Evolutionary conservation across 2,329 filamentous ascomycete genomes (phyloP), one percentile per base, ranked within the genome.

Genomic region (Xylariaceae sp.): DNA sequence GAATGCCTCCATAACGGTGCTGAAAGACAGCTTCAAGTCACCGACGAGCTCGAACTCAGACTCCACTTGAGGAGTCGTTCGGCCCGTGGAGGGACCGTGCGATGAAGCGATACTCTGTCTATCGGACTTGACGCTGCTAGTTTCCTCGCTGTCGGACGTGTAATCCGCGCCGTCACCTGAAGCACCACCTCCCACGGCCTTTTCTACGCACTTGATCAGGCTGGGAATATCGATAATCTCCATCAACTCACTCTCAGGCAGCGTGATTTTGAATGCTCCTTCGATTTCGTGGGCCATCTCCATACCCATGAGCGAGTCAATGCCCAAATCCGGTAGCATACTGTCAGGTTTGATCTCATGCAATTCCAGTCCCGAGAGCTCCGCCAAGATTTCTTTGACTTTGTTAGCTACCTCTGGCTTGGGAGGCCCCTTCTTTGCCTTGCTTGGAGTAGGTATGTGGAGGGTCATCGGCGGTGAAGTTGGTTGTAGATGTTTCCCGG

Each of bases 291-390:
- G 69, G 0, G 68, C 72, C 45, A 82, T 60, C 61, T 82, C 79
- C 75, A 80, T 81, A 0, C 72, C 76, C 73, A 80, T 77, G 0
- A 82, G 69, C 0, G 79, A 82, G 64, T 82, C 79, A 28, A 82
- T 79, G 1, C 79, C 79, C 2, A 81, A 53, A 34, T 80, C 76
- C 6, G 69, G 72, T n/a, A 81, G 69, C 14, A 70, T 59, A 6
- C 65, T 65, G 16, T 75, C 71, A 14, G 26, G 16, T 11, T 49
- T 46, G 16, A 58, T 58, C 19, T 58, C 56, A 14, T 54, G 23
- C 33, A 41, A 14, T 31, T 37, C 36, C 2, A 40, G 45, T 4
- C 41, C 36, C 37, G 52, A 60, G n/a, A 60, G 36, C 9, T 46
- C 48, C 24, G 24, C 34, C 7, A 57, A 31, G 24, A 53, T 43